Percentiles rank a stretch among this genome's conserved stretches.
These are phyloP conservation scores for Sinapis alba DNA, from an alignment of 441 rosid species.

Conservation along the genomic window DNA sequence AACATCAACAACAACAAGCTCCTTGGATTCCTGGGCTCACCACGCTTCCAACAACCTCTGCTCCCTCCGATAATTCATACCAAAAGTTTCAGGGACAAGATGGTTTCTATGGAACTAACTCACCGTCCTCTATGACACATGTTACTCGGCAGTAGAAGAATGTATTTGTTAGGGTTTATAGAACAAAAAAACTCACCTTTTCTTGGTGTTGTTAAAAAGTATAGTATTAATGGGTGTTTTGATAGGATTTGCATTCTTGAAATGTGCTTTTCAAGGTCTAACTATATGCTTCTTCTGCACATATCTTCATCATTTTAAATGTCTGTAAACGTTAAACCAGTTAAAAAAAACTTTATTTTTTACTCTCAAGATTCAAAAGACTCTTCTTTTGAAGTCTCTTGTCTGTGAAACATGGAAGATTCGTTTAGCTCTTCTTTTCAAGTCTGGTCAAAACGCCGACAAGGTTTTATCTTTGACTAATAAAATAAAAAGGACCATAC, in stretches of 20 bases:
- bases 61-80: constrained; percentile 45
- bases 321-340: constrained; percentile 2
- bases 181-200: constrained; percentile 5
- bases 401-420: background rate
- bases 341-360: background rate
- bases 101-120: constrained; percentile 59
- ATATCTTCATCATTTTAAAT: background rate
- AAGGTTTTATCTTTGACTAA: constrained; percentile 21
- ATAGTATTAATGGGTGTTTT: constrained; percentile 25
- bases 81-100: constrained; percentile 64
- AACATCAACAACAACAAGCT: constrained; percentile 47
- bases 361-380: background rate
- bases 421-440: background rate
- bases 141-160: constrained; percentile 61
- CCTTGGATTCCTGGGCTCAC: constrained; percentile 49
- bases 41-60: constrained; percentile 48
- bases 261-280: constrained; percentile 27
- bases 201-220: constrained; percentile 10
- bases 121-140: constrained; percentile 62
- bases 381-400: background rate
- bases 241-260: constrained; percentile 18
- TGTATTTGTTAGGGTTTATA: constrained; percentile 26
- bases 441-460: constrained; percentile 38
- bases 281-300: constrained; percentile 14
- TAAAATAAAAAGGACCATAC: constrained; percentile 9